Evolutionary conservation across 108 stramenopile genomes (phyloP), one percentile per base, ranked within the genome.

Genomic region (Cyclotella cryptica): DNA sequence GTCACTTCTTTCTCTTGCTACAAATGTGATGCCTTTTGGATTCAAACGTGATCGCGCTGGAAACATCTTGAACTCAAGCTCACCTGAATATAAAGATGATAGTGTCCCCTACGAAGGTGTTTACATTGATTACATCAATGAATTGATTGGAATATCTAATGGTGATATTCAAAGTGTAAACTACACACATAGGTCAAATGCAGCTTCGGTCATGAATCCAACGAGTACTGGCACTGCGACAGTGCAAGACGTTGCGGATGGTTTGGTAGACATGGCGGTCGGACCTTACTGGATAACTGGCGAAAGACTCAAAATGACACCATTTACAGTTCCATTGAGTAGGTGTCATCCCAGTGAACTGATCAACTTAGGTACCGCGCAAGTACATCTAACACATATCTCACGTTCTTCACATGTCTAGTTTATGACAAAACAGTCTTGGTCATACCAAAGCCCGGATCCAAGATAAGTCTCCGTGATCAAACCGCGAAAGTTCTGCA

Each of bases 271-370:
- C 46, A 66, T 75, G 64, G 74, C 74, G 10, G 22, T 75, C 0
- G 74, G 74, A 0, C 74, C 74, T 41, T 75, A 66, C 42, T 75
- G 74, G 74, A 58, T 75, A 9, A 75, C 74, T 14, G 65, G 65
- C 24, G 43, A 75, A 11, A 18, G 73, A 29, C 35, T 73, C 22
- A 64, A 54, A 29, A 24, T 68, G 49, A 21, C 51, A 21, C 27
- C 67, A 68, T 68, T 52, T 46, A 68, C 67, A 53, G 51, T 68
- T 27, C 67, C 67, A 22, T n/a, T 68, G 27, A 17, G 67, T 68
- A 18, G 0, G 51, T 68, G 13, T 52, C 52, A 43, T 9, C 28
- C 45, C 42, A 26, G n/a, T 11, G 9, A 35, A 62, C 1, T 62
- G 1, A 18, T 26, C 35, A 39, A 41, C 61, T 17, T 62, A 15